phyloP scores from a whole-genome alignment of 169 alveolate genomes.

The Theileria equi region DNA sequence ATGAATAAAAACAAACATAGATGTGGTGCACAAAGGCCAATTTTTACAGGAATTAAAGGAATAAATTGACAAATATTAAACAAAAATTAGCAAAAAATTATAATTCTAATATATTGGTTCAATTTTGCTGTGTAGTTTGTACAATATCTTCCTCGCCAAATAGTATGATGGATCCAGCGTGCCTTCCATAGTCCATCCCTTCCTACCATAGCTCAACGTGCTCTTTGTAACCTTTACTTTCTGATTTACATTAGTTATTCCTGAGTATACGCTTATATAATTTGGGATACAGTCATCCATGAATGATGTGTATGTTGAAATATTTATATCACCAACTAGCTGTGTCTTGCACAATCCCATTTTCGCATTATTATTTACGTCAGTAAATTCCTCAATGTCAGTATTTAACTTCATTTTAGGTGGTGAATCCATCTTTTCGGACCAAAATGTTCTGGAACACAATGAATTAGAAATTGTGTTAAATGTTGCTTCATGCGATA shows the following conservation, averaged over 20 bases:
- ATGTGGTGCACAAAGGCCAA: too few species aligned
- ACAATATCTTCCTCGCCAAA: constrained; percentile 50
- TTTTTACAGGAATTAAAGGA: background rate
- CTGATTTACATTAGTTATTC: constrained; percentile 20
- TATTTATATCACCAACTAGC: constrained; percentile 24
- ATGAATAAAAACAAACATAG: background rate
- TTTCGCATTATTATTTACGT: background rate
- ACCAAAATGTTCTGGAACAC: constrained; percentile 38
- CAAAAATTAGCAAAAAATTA: background rate
- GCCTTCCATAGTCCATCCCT: constrained; percentile 53
- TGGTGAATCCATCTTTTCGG: background rate
- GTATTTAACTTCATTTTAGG: background rate
- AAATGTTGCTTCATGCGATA: background rate
- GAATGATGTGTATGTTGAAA: constrained; percentile 14
- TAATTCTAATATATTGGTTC: constrained; percentile 45
- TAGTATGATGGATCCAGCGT: constrained; percentile 62
- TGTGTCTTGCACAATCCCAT: constrained; percentile 21
- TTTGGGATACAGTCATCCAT: constrained; percentile 46
- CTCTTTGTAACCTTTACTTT: background rate
- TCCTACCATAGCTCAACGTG: background rate
- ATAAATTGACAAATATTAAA: background rate
- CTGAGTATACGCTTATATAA: constrained; percentile 1
- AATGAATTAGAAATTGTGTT: background rate
- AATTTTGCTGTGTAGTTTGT: constrained; percentile 39
- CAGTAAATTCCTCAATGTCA: background rate